phyloP scores from a whole-genome alignment of 192 early-diverging fungal species.

The Coemansia sp. region DNA sequence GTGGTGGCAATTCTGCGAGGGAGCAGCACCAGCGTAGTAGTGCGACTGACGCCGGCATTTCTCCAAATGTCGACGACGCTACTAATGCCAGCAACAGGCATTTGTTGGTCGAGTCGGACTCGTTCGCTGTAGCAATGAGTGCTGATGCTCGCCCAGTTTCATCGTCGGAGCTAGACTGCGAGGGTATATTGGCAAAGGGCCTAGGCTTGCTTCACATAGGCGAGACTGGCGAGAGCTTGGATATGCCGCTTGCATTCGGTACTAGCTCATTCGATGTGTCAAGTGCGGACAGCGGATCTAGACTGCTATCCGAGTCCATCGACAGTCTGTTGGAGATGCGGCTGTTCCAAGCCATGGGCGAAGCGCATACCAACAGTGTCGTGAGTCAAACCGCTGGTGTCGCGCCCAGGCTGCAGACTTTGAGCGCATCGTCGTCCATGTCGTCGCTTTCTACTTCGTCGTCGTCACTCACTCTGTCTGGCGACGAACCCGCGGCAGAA shows the following conservation, averaged over 20 bases:
- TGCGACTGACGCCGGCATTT: neutral
- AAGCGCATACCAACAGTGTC: neutral
- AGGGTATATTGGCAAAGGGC: neutral
- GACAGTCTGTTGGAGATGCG: constrained; percentile 8
- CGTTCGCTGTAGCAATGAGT: neutral
- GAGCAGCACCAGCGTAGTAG: neutral
- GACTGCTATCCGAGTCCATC: constrained; percentile 11
- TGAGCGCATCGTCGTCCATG: constrained; percentile 8
- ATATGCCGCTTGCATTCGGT: neutral
- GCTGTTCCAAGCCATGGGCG: neutral
- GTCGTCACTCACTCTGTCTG: constrained; percentile 34
- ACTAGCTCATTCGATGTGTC: neutral
- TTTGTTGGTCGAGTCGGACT: neutral
- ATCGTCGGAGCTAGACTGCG: neutral
- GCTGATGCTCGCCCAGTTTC: neutral
- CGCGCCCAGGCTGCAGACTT: neutral
- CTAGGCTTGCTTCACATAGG: neutral
- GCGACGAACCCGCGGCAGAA: neutral
- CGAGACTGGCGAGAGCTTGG: neutral
- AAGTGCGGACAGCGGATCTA: neutral
- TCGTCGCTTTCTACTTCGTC: constrained; percentile 12
- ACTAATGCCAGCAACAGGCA: neutral
- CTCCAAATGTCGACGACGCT: too few species aligned
- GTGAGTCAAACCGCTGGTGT: neutral
- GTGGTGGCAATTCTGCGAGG: neutral